These are phyloP conservation scores for Pholiota adiposa DNA, from an alignment of 1,284 basidiomycete species.

Conservation along the genomic window DNA sequence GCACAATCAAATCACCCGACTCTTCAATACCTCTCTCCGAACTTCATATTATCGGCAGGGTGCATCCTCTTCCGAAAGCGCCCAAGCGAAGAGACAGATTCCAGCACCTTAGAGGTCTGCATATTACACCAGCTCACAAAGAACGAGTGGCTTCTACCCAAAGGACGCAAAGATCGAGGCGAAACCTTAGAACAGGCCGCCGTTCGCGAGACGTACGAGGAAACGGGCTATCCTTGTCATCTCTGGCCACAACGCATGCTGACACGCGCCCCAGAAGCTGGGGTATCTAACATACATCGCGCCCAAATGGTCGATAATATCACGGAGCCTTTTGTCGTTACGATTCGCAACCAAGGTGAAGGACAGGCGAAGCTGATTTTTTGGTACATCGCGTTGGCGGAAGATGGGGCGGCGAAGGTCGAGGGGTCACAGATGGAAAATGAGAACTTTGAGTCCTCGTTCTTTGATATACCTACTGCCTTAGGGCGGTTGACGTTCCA, in stretches of 20 bases:
- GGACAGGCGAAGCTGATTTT: constrained; percentile 28
- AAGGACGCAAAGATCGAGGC: constrained; percentile 60
- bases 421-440: constrained; percentile 29
- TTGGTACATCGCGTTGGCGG: constrained; percentile 31
- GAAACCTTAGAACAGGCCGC: constrained; percentile 53
- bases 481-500: constrained; percentile 28
- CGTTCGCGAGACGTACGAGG: constrained; percentile 61
- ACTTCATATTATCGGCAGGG: constrained; percentile 33
- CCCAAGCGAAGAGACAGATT: background rate
- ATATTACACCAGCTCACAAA: constrained; percentile 36
- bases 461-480: constrained; percentile 25
- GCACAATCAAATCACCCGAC: constrained; percentile 25
- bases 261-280: constrained; percentile 46
- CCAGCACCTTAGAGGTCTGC: constrained; percentile 30
- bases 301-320: constrained; percentile 24
- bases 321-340: constrained; percentile 31
- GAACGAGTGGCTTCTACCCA: constrained; percentile 58
- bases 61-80: constrained; percentile 29
- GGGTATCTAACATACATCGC: constrained; percentile 25
- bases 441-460: constrained; percentile 29
- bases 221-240: constrained; percentile 49
- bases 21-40: constrained; percentile 27
- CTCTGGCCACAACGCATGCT: constrained; percentile 46
- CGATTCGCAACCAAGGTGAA: constrained; percentile 23
- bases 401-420: constrained; percentile 26